These are phyloP conservation scores for Cyberlindnera meyerae DNA, from an alignment of 805 yeast species.

Conservation along the genomic window DNA sequence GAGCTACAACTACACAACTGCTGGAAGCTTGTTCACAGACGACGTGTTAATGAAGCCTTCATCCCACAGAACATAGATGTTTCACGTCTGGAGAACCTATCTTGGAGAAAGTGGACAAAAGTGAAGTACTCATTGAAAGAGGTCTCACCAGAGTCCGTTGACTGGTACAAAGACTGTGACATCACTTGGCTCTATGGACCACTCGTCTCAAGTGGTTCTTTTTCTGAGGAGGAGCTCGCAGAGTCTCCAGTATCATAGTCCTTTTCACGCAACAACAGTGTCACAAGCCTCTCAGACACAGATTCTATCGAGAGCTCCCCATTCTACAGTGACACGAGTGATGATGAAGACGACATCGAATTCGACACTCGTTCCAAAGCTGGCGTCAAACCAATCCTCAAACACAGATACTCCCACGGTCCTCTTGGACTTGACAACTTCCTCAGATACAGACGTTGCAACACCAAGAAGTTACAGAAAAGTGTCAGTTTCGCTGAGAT, in stretches of 20 bases:
- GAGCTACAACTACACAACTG: slow-evolving; percentile 34
- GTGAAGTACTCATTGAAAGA: slow-evolving; percentile 52
- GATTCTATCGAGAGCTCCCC: slow-evolving; percentile 11
- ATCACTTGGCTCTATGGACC: slow-evolving; percentile 98
- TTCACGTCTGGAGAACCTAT: slow-evolving; percentile 67
- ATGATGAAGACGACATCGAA: slow-evolving; percentile 12
- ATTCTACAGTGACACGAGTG: slow-evolving; percentile 12
- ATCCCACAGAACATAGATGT: slow-evolving; percentile 33
- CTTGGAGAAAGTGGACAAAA: slow-evolving; percentile 96
- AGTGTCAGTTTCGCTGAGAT: slow-evolving; percentile 25
- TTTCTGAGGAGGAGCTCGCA: slow-evolving; percentile 5
- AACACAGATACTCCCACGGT: slow-evolving; percentile 11
- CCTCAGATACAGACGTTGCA: slow-evolving; percentile 2
- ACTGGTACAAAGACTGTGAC: slow-evolving; percentile 94
- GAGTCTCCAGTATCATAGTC: not conserved
- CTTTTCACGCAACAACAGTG: slow-evolving; percentile 6
- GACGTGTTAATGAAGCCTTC: slow-evolving; percentile 21
- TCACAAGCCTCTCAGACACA: slow-evolving; percentile 8
- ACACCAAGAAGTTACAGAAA: slow-evolving; percentile 12
- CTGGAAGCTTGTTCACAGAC: slow-evolving; percentile 36
- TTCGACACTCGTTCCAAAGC: not conserved
- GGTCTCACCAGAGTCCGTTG: slow-evolving; percentile 76
- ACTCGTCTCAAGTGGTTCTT: slow-evolving; percentile 15
- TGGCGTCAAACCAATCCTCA: slow-evolving; percentile 21
- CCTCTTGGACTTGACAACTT: slow-evolving; percentile 10